A percentile compares a stretch with the other conserved stretches of the same genome.
phyloP scores from a whole-genome alignment of 2,329 filamentous ascomycete genomes.

The Aspergillus sp. region DNA sequence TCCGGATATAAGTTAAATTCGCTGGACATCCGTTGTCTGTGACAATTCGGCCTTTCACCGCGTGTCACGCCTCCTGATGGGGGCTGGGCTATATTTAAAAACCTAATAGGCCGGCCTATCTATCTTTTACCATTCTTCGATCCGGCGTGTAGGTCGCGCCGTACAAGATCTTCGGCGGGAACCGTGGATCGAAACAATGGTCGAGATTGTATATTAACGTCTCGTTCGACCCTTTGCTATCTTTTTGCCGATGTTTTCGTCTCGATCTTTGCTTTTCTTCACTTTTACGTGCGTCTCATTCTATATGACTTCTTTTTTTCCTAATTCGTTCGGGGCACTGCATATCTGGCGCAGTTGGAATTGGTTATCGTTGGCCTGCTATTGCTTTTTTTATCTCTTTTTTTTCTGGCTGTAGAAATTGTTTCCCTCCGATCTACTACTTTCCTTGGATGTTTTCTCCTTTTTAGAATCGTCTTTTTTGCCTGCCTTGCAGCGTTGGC shows the following conservation, averaged over 20 bases:
- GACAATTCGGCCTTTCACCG: background rate
- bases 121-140: conserved; percentile 4
- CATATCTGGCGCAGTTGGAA: conserved; percentile 29
- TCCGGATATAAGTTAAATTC: conserved; percentile 39
- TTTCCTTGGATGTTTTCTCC: conserved; percentile 6
- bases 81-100: too few relatives aligned
- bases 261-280: background rate
- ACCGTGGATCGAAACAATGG: conserved; percentile 16
- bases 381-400: conserved; percentile 7
- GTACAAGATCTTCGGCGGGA: conserved; percentile 19
- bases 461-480: conserved; percentile 8
- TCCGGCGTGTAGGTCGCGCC: background rate
- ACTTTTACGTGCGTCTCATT: background rate
- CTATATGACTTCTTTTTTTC: background rate
- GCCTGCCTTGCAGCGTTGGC: conserved; percentile 12
- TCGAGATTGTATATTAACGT: conserved; percentile 8
- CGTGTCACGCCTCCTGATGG: background rate
- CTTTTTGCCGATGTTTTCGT: background rate
- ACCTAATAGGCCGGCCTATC: background rate
- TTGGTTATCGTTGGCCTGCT: conserved; percentile 17
- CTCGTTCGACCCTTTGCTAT: conserved; percentile 3
- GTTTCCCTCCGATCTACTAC: conserved; percentile 14
- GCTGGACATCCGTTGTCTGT: background rate
- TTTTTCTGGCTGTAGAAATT: conserved; percentile 19
- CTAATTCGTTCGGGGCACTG: conserved; percentile 15